These are phyloP conservation scores for Cercospora berteroae DNA, from an alignment of 2,329 filamentous ascomycete genomes.

Conservation along the genomic window DNA sequence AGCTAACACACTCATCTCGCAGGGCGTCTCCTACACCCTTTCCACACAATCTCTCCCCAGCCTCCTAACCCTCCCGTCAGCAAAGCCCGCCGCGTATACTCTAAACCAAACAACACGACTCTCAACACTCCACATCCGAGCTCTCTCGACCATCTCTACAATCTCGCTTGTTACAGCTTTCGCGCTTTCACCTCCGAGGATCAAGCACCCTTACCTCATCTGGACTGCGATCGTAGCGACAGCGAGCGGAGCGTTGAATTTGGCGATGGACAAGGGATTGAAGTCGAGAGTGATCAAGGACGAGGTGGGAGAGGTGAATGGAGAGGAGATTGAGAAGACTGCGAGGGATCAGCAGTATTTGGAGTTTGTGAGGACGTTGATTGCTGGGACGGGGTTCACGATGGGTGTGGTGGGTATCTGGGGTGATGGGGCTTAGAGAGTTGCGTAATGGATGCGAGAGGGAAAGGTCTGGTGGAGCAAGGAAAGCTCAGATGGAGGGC, in stretches of 20 bases:
- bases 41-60: conserved; percentile 74
- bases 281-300: conserved; percentile 35
- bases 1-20: conserved; percentile 14
- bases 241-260: conserved; percentile 42
- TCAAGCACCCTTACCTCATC: conserved; percentile 83
- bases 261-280: conserved; percentile 31
- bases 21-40: conserved; percentile 89
- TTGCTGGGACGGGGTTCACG: conserved; percentile 46
- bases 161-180: conserved; percentile 75
- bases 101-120: conserved; percentile 61
- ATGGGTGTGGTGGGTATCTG: conserved; percentile 51
- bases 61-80: conserved; percentile 76
- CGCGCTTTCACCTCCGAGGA: conserved; percentile 67
- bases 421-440: conserved; percentile 44
- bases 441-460: neutral
- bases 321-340: conserved; percentile 49
- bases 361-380: conserved; percentile 44
- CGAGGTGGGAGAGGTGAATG: conserved; percentile 43
- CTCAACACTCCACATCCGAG: conserved; percentile 63
- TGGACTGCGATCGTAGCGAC: conserved; percentile 74
- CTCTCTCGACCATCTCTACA: conserved; percentile 67
- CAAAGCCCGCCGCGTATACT: conserved; percentile 66
- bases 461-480: neutral
- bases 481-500: neutral
- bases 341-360: conserved; percentile 44